Conservation (phyloP, 1,139 yeast species). For the Suhomyces atakaporum region DNA sequence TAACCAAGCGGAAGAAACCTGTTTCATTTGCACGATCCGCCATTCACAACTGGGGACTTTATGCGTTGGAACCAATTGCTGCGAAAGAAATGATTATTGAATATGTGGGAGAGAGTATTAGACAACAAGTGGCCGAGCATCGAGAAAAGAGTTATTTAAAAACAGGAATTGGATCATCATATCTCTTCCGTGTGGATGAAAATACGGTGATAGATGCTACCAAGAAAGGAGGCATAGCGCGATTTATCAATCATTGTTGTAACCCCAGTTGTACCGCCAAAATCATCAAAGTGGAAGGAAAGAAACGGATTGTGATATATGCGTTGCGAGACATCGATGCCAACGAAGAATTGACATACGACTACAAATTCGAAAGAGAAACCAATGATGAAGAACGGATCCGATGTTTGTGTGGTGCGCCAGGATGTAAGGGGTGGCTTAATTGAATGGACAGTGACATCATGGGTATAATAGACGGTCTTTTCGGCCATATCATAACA, state of each 20-base stretch:
- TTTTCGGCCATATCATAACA: slow-evolving; percentile 2
- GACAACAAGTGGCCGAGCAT: slow-evolving; percentile 94
- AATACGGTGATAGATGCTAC: slow-evolving; percentile 97
- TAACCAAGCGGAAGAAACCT: slow-evolving; percentile 88
- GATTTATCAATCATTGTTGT: slow-evolving; percentile 96
- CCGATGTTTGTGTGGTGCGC: slow-evolving; percentile 92
- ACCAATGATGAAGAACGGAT: slow-evolving; percentile 87
- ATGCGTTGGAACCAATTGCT: slow-evolving; percentile 91
- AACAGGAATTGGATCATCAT: slow-evolving; percentile 94
- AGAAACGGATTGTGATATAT: slow-evolving; percentile 90
- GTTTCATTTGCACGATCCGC: slow-evolving; percentile 96
- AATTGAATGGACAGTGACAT: slow-evolving; percentile 43
- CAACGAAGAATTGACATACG: slow-evolving; percentile 92
- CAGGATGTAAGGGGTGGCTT: slow-evolving; percentile 89
- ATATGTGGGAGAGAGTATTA: slow-evolving; percentile 93
- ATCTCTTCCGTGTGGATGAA: slow-evolving; percentile 89
- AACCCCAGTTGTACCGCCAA: slow-evolving; percentile 97
- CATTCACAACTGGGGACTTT: slow-evolving; percentile 97
- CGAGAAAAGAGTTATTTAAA: slow-evolving; percentile 83
- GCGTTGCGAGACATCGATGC: slow-evolving; percentile 87
- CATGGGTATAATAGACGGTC: slow-evolving; percentile 2
- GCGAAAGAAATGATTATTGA: slow-evolving; percentile 97
- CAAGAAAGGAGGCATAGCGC: slow-evolving; percentile 93
- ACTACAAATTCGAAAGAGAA: slow-evolving; percentile 92
- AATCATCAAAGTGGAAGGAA: slow-evolving; percentile 92